Evolutionary conservation across 768 basidiomycete genomes (phyloP).

Genomic region (Kwoniella mangroviensis): DNA sequence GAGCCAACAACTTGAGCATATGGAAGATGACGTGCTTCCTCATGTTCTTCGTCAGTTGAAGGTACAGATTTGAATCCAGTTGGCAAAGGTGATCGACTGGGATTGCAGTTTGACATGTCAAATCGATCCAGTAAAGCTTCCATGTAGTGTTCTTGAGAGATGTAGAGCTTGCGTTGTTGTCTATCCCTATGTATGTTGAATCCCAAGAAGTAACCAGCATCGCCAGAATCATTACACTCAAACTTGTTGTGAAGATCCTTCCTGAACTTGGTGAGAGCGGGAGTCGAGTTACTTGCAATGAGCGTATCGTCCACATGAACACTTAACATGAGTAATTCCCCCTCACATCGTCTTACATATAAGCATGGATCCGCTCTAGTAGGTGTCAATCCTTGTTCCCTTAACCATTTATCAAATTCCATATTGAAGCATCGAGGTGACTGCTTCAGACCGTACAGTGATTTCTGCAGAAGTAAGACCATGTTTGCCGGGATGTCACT

Average conservation of each 20-base stretch:
- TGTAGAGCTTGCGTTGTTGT: slow-evolving; percentile 14
- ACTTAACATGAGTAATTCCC: slow-evolving; percentile 7
- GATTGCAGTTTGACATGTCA: slow-evolving; percentile 16
- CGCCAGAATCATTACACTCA: slow-evolving; percentile 12
- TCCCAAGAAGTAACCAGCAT: slow-evolving; percentile 34
- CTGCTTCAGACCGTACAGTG: slow-evolving; percentile 34
- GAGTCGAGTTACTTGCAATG: slow-evolving; percentile 20
- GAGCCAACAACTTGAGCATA: slow-evolving; percentile 21
- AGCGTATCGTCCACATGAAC: slow-evolving; percentile 31
- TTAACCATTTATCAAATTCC: slow-evolving; percentile 26
- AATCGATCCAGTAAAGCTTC: slow-evolving; percentile 15
- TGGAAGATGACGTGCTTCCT: slow-evolving; percentile 4
- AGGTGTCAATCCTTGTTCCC: slow-evolving; percentile 15
- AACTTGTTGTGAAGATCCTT: slow-evolving; percentile 12
- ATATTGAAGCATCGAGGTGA: slow-evolving; percentile 31
- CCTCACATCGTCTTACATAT: neutral
- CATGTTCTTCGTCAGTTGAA: slow-evolving; percentile 1
- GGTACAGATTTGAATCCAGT: neutral
- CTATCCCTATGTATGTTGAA: slow-evolving; percentile 49
- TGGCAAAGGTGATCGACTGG: neutral
- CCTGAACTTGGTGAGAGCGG: slow-evolving; percentile 13
- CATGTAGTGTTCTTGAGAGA: slow-evolving; percentile 24
- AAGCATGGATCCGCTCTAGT: slow-evolving; percentile 8
- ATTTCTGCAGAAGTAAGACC: slow-evolving; percentile 18
- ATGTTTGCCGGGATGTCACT: neutral